phyloP scores from a whole-genome alignment of 2,329 filamentous ascomycete species.

The Immersiporthe knoxdaviesiana region DNA sequence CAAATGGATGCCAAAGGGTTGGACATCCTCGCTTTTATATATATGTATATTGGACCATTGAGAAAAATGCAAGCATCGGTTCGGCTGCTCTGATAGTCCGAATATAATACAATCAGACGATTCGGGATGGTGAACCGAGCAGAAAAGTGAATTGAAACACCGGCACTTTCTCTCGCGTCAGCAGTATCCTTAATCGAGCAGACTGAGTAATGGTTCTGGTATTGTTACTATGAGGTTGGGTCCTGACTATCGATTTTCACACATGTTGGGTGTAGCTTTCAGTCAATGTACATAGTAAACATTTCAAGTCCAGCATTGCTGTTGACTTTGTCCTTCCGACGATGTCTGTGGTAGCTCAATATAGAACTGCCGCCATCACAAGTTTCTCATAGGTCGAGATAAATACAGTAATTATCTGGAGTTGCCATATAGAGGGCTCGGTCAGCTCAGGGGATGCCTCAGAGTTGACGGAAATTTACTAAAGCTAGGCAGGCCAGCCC shows the following conservation, averaged over 20 bases:
- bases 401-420: too few species aligned
- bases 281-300: not conserved
- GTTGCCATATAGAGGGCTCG: too few species aligned
- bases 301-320: not conserved
- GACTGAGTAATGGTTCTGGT: not conserved
- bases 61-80: not conserved
- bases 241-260: not conserved
- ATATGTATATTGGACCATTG: not conserved
- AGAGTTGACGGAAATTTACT: too few species aligned
- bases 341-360: not conserved
- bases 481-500: too few species aligned
- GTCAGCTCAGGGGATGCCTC: too few species aligned
- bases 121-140: not conserved
- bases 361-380: too few species aligned
- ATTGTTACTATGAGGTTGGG: not conserved
- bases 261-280: not conserved
- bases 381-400: too few species aligned
- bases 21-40: not conserved
- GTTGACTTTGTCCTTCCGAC: too few species aligned
- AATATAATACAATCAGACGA: not conserved
- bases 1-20: too few species aligned
- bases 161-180: not conserved
- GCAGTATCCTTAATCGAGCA: not conserved
- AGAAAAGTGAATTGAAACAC: not conserved
- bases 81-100: slow-evolving; percentile 6